Evolutionary conservation across 1,139 yeast species (phyloP).

Genomic region (Debaryomyces fabryi): DNA sequence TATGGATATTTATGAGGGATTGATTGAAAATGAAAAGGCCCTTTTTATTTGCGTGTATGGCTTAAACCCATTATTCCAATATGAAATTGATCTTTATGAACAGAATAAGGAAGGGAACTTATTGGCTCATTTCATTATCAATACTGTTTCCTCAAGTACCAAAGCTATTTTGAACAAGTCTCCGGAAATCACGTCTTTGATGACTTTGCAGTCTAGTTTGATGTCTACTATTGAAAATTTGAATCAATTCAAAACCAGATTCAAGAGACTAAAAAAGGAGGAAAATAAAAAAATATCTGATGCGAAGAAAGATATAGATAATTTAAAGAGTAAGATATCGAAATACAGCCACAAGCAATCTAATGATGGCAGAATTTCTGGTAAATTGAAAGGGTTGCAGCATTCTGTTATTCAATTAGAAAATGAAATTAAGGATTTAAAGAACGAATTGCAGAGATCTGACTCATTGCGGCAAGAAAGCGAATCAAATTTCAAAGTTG

Average conservation of each 20-base stretch:
- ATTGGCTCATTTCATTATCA: slow-evolving; percentile 31
- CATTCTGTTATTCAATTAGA: slow-evolving; percentile 47
- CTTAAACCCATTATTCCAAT: slow-evolving; percentile 66
- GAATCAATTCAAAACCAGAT: slow-evolving; percentile 48
- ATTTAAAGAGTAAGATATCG: slow-evolving; percentile 50
- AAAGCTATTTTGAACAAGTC: slow-evolving; percentile 38
- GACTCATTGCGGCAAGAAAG: slow-evolving; percentile 20
- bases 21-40: slow-evolving; percentile 44
- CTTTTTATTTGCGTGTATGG: slow-evolving; percentile 55
- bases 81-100: slow-evolving; percentile 58
- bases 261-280: slow-evolving; percentile 65
- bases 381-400: slow-evolving; percentile 46
- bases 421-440: slow-evolving; percentile 34
- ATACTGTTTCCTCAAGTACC: slow-evolving; percentile 38
- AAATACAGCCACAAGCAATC: slow-evolving; percentile 30
- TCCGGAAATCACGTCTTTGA: slow-evolving; percentile 50
- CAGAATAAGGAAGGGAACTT: slow-evolving; percentile 27
- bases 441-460: slow-evolving; percentile 23
- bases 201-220: slow-evolving; percentile 65
- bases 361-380: slow-evolving; percentile 34
- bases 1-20: slow-evolving; percentile 37
- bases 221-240: slow-evolving; percentile 61
- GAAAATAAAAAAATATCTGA: slow-evolving; percentile 57
- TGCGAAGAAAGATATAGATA: slow-evolving; percentile 60
- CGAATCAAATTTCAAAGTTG: slow-evolving; percentile 21